Conservation (phyloP, 441 rosid genomes). For the Populus hybrid region DNA sequence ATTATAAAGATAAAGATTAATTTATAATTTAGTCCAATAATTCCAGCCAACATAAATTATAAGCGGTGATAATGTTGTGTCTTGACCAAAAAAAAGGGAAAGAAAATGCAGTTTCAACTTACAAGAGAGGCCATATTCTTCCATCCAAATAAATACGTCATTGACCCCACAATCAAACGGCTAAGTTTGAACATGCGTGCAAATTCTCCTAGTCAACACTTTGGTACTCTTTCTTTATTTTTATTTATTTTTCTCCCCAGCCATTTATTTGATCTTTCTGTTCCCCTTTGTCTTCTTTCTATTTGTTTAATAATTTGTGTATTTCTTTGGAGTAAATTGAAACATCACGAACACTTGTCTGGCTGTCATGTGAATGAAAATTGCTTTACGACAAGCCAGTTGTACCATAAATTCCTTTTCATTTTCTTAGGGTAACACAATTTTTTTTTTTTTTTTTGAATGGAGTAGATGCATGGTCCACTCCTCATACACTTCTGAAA, state of each 20-base stretch:
- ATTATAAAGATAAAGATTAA: no score
- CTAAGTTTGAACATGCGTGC: constrained; percentile 4
- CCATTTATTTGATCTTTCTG: background rate
- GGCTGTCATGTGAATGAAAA: background rate
- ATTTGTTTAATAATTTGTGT: background rate
- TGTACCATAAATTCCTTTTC: background rate
- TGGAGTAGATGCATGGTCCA: background rate
- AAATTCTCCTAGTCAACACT: constrained; percentile 16
- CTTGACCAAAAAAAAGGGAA: background rate
- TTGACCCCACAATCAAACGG: constrained; percentile 6
- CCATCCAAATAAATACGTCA: no score
- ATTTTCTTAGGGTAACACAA: background rate
- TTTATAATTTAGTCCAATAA: no score
- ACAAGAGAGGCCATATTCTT: background rate
- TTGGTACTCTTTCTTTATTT: background rate
- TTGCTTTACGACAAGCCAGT: background rate
- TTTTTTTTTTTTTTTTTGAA: no score
- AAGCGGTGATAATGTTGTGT: no score
- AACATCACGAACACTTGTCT: background rate
- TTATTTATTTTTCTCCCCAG: background rate
- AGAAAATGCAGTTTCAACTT: background rate
- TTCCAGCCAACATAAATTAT: no score
- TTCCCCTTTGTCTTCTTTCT: constrained; percentile 12
- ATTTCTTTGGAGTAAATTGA: background rate
- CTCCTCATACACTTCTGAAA: background rate